Evolutionary conservation across 2,329 filamentous ascomycete species (phyloP).

Genomic region (Intubia oerlemansii): DNA sequence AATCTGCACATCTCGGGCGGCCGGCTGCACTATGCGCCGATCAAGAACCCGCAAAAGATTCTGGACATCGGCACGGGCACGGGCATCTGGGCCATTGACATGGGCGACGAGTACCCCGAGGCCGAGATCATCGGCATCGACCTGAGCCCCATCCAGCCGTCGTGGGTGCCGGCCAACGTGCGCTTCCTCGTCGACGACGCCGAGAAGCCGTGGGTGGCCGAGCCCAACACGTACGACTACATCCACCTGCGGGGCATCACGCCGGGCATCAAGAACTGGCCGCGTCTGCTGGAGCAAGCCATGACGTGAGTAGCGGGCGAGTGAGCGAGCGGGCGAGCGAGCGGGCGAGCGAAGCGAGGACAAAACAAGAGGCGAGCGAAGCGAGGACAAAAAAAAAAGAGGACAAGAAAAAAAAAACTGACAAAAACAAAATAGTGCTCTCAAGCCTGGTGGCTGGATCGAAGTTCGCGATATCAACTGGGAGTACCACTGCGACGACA

Average conservation of each 20-base stretch:
- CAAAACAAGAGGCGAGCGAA: no score
- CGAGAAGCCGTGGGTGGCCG: slow-evolving; percentile 28
- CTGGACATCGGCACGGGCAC: slow-evolving; percentile 12
- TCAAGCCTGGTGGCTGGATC: slow-evolving; percentile 20
- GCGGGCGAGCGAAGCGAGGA: no score
- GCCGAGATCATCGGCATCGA: slow-evolving; percentile 23
- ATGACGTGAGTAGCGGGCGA: no score
- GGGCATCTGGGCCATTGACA: no score
- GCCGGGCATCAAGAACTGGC: slow-evolving; percentile 26
- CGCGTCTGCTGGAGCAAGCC: slow-evolving; percentile 14
- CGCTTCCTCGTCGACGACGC: slow-evolving; percentile 12
- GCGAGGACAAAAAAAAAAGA: no score
- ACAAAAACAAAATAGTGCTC: no score
- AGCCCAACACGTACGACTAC: slow-evolving; percentile 29
- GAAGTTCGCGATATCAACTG: slow-evolving; percentile 16
- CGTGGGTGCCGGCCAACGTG: slow-evolving; percentile 20
- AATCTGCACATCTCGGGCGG: slow-evolving; percentile 24
- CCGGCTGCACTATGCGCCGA: slow-evolving; percentile 28
- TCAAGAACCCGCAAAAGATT: slow-evolving; percentile 6
- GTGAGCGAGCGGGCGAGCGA: no score
- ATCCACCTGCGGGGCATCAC: slow-evolving; percentile 36
- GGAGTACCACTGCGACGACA: slow-evolving; percentile 9
- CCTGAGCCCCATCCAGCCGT: slow-evolving; percentile 21
- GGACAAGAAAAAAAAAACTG: no score
- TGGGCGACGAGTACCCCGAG: slow-evolving; percentile 9